A percentile compares a stretch with the other conserved stretches of the same genome.
phyloP scores from a whole-genome alignment of 805 yeast species.

The Candida loeiensis region DNA sequence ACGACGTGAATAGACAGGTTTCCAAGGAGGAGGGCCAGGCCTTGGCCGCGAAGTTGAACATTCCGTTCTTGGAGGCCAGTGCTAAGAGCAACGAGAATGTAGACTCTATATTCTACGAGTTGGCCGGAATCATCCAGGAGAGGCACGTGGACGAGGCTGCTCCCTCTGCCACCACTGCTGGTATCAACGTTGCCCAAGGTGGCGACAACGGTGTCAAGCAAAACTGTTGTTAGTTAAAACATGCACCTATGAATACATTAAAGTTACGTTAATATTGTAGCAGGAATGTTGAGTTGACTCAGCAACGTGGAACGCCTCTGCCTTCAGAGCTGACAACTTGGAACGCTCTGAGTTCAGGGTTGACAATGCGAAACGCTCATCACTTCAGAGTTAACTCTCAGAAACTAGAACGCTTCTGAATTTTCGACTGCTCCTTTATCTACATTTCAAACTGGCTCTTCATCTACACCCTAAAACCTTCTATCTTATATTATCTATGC shows the following conservation, averaged over 20 bases:
- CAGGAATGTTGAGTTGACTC: no score
- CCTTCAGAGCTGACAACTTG: no score
- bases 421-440: no score
- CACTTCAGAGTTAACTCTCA: no score
- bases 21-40: slow-evolving; percentile 86
- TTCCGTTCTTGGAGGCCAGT: slow-evolving; percentile 93
- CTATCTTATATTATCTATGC: slow-evolving; percentile 7
- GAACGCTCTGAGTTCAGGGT: no score
- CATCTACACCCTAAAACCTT: background rate
- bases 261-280: no score
- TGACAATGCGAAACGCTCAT: no score
- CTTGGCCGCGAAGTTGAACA: slow-evolving; percentile 78
- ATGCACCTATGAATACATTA: slow-evolving; percentile 3
- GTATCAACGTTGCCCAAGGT: slow-evolving; percentile 39
- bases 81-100: slow-evolving; percentile 94
- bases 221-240: slow-evolving; percentile 36
- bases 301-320: no score
- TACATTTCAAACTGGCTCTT: no score
- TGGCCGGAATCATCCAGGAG: slow-evolving; percentile 83
- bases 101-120: slow-evolving; percentile 83
- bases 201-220: slow-evolving; percentile 24
- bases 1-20: slow-evolving; percentile 81
- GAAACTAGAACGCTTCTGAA: no score
- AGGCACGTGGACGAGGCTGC: slow-evolving; percentile 50
- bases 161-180: slow-evolving; percentile 25